These are phyloP conservation scores for Nowakowskiella sp. DNA, from an alignment of 192 early-diverging fungal species.

Conservation along the genomic window DNA sequence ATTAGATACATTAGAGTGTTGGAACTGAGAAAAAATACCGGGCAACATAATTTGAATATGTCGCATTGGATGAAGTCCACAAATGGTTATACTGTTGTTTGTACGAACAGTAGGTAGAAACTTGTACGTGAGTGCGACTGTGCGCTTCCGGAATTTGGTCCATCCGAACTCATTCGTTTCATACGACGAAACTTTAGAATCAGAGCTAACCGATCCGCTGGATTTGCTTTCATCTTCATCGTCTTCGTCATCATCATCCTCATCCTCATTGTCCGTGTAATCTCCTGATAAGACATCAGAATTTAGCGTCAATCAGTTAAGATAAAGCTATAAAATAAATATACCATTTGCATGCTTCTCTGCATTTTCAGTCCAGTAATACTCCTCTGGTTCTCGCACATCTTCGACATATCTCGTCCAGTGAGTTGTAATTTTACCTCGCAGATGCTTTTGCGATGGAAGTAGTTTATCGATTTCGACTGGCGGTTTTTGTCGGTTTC, in stretches of 20 bases:
- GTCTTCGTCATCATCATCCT: slow-evolving; percentile 3
- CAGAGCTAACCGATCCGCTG: too few relatives aligned
- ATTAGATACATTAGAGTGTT: too few relatives aligned
- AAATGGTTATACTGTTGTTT: slow-evolving; percentile 19
- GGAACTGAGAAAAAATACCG: too few relatives aligned
- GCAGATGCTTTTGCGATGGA: too few relatives aligned
- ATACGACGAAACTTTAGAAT: too few relatives aligned
- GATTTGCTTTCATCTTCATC: background rate
- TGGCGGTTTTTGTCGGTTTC: too few relatives aligned
- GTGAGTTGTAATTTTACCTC: too few relatives aligned
- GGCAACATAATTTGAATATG: slow-evolving; percentile 23
- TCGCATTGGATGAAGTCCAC: slow-evolving; percentile 9
- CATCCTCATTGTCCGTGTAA: slow-evolving; percentile 4
- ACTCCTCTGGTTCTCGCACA: too few relatives aligned
- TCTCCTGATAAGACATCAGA: background rate
- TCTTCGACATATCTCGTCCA: too few relatives aligned
- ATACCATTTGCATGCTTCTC: background rate
- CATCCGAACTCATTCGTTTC: slow-evolving; percentile 7
- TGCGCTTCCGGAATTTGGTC: slow-evolving; percentile 3
- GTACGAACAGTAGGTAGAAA: slow-evolving; percentile 20
- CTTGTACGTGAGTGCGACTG: slow-evolving; percentile 2
- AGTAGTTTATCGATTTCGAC: too few relatives aligned
- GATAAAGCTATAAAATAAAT: slow-evolving; percentile 9
- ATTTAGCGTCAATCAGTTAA: background rate
- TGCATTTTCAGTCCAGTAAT: too few relatives aligned